These are phyloP conservation scores for Fimicolochytrium jonesii DNA, from an alignment of 192 early-diverging fungal genomes.

Conservation along the genomic window DNA sequence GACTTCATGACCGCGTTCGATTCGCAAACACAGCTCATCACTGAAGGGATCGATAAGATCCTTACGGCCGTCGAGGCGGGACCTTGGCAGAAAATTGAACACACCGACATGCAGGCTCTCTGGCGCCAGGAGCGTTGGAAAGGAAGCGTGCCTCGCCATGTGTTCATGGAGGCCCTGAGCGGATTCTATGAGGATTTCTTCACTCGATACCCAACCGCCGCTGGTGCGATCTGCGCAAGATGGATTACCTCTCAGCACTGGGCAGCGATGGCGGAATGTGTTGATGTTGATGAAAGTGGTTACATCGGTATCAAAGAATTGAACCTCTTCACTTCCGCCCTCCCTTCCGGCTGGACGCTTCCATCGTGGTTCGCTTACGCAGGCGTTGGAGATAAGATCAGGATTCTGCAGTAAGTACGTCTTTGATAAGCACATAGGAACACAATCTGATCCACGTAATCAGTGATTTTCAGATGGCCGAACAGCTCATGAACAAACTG, in stretches of 20 bases:
- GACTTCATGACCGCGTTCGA: neutral
- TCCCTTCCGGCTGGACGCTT: neutral
- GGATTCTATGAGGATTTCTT: neutral
- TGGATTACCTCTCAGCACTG: slow-evolving; percentile 7
- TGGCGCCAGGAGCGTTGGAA: slow-evolving; percentile 6
- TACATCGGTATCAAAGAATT: slow-evolving; percentile 1
- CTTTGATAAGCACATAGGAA: neutral
- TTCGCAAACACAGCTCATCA: neutral
- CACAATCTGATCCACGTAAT: neutral
- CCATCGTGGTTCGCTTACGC: slow-evolving; percentile 2
- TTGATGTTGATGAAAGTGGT: slow-evolving; percentile 1
- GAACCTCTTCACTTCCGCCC: neutral
- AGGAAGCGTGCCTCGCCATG: neutral
- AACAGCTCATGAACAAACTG: neutral
- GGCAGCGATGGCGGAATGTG: slow-evolving; percentile 3
- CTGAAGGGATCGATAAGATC: slow-evolving; percentile 1
- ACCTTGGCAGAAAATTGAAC: neutral
- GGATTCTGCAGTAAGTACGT: neutral
- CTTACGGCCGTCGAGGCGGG: neutral
- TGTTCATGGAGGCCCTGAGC: slow-evolving; percentile 4
- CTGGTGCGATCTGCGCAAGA: neutral
- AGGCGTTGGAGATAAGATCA: neutral
- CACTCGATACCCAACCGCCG: neutral
- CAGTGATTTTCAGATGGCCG: neutral
- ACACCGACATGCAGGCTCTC: slow-evolving; percentile 1